Conservation (phyloP, 108 stramenopile genomes). For the Pelagomonas calceolata region DNA sequence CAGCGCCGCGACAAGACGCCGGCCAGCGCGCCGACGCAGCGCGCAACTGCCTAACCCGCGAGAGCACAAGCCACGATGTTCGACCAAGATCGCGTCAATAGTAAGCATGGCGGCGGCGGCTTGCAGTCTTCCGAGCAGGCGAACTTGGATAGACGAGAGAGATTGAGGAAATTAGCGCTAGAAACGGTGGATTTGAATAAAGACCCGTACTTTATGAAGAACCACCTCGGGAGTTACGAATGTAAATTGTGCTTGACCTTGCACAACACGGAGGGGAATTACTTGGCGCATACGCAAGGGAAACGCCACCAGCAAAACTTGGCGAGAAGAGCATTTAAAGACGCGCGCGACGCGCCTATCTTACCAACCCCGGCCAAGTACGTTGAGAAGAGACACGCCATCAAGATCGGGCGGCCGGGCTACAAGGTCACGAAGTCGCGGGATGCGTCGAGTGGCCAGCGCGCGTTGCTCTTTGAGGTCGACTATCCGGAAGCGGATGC, state of each 20-base stretch:
- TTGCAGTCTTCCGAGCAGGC: conserved; percentile 70
- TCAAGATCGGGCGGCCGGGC: conserved; percentile 92
- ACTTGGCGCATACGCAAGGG: conserved; percentile 98
- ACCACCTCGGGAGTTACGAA: conserved; percentile 96
- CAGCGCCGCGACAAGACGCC: too few relatives aligned
- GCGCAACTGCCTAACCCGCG: too few relatives aligned
- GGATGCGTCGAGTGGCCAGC: conserved; percentile 69
- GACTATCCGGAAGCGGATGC: conserved; percentile 86
- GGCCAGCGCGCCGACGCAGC: too few relatives aligned
- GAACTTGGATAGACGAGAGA: conserved; percentile 91
- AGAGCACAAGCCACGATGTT: conserved; percentile 41
- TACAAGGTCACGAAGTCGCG: conserved; percentile 93
- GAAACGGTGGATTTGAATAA: conserved; percentile 97
- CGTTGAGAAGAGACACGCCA: conserved; percentile 23
- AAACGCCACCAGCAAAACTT: conserved; percentile 96
- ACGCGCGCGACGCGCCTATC: conserved; percentile 29
- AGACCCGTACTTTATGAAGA: conserved; percentile 97
- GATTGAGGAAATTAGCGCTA: conserved; percentile 83
- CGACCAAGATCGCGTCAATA: conserved; percentile 91
- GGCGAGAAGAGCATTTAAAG: conserved; percentile 70
- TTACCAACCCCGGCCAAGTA: conserved; percentile 1
- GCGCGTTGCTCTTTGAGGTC: conserved; percentile 85
- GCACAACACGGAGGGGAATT: conserved; percentile 96
- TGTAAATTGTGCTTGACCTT: conserved; percentile 97
- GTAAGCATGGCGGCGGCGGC: conserved; percentile 95